Evolutionary conservation across 2,329 filamentous ascomycete species (phyloP).

Genomic region (Sporothrix globosa): DNA sequence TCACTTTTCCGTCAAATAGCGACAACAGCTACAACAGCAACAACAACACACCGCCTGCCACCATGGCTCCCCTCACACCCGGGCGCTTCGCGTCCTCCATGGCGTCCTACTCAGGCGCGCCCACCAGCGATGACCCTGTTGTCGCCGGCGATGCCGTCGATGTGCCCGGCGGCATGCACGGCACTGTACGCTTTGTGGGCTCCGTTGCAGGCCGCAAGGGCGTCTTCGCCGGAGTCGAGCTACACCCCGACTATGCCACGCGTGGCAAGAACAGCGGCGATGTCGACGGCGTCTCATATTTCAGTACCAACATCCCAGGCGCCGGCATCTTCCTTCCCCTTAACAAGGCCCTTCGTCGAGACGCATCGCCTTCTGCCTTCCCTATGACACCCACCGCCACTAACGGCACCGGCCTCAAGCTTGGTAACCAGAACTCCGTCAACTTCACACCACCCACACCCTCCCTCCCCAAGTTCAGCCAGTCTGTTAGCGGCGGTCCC

Average conservation of each 20-base stretch:
- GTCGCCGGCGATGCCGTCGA: constrained; percentile 83
- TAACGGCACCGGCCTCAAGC: constrained; percentile 59
- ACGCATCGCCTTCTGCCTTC: constrained; percentile 57
- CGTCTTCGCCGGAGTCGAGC: constrained; percentile 87
- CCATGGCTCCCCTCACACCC: constrained; percentile 60
- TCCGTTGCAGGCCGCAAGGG: constrained; percentile 86
- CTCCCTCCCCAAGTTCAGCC: constrained; percentile 77
- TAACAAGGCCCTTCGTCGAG: constrained; percentile 73
- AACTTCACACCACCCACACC: constrained; percentile 68
- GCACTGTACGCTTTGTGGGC: constrained; percentile 86
- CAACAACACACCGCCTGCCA: background rate
- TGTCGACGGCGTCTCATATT: constrained; percentile 85
- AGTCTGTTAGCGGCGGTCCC: constrained; percentile 67
- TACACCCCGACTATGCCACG: constrained; percentile 76
- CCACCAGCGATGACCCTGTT: constrained; percentile 55
- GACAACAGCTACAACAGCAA: constrained; percentile 38
- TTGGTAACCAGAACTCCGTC: constrained; percentile 60
- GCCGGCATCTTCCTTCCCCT: constrained; percentile 93
- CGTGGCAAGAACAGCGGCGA: constrained; percentile 95
- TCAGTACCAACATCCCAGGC: constrained; percentile 74
- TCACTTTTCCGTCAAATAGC: constrained; percentile 37
- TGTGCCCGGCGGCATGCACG: constrained; percentile 90
- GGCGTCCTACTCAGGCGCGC: constrained; percentile 38
- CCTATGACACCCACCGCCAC: constrained; percentile 72
- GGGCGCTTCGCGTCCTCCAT: constrained; percentile 42